phyloP scores from a whole-genome alignment of 306 rosid genomes.

The Glycyrrhiza uralensis region DNA sequence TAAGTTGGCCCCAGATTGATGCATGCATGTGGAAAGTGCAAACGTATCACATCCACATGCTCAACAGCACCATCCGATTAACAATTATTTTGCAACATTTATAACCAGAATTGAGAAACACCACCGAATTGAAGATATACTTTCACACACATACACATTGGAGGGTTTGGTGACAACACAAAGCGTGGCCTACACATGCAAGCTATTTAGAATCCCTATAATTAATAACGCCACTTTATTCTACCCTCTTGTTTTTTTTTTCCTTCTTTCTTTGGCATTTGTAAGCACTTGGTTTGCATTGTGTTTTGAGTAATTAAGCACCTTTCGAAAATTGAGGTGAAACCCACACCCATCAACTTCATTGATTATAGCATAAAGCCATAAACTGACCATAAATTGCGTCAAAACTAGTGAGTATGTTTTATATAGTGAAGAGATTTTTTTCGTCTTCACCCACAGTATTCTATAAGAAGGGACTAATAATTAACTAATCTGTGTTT shows the following conservation, averaged over 20 bases:
- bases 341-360: too few species aligned
- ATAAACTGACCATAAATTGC: too few species aligned
- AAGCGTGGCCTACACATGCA: not conserved
- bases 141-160: not conserved
- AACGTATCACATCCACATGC: not conserved
- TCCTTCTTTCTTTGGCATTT: not conserved
- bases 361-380: too few species aligned
- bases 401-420: too few species aligned
- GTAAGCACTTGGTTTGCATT: not conserved
- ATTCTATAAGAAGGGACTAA: too few species aligned
- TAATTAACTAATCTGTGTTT: too few species aligned
- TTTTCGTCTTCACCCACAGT: too few species aligned
- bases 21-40: not conserved
- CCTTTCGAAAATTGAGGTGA: too few species aligned
- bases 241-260: too few species aligned
- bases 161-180: not conserved
- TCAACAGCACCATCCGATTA: not conserved
- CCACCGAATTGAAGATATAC: not conserved
- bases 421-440: too few species aligned
- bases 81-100: not conserved
- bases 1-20: not conserved
- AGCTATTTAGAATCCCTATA: not conserved
- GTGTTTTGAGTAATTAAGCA: not conserved
- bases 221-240: not conserved
- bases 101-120: too few species aligned